Conservation (phyloP, 768 basidiomycete genomes). For the Trametes cingulata region DNA sequence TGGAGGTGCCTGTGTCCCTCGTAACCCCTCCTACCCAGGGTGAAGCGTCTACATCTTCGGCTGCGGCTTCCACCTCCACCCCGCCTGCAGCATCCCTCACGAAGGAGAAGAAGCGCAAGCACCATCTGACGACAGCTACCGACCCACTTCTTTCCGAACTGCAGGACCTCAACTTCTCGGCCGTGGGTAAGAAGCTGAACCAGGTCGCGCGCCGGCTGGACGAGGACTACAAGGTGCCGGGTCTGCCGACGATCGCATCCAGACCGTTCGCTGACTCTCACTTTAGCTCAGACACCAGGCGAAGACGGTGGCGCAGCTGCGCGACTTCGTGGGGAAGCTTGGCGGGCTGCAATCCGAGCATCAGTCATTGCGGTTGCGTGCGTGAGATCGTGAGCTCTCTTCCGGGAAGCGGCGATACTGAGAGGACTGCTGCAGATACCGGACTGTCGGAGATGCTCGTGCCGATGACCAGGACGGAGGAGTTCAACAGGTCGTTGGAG, state of each 20-base stretch:
- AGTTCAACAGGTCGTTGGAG: constrained; percentile 91
- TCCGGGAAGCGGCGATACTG: constrained; percentile 9
- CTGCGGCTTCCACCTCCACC: constrained; percentile 41
- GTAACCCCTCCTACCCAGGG: constrained; percentile 52
- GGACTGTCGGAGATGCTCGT: constrained; percentile 91
- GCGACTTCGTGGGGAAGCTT: constrained; percentile 93
- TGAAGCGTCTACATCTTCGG: constrained; percentile 31
- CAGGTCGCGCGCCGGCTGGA: constrained; percentile 82
- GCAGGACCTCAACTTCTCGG: constrained; percentile 89
- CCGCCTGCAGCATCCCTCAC: constrained; percentile 49
- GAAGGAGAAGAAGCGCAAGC: constrained; percentile 87
- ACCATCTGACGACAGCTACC: constrained; percentile 73
- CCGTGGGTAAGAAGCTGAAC: constrained; percentile 81
- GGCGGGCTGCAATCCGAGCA: constrained; percentile 93
- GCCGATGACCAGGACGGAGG: constrained; percentile 78
- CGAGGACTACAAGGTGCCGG: constrained; percentile 82
- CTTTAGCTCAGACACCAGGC: constrained; percentile 77
- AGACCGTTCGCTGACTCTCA: neutral
- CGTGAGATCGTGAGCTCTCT: constrained; percentile 35
- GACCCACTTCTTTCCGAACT: constrained; percentile 84
- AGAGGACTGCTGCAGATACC: constrained; percentile 61
- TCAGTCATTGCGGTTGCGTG: constrained; percentile 85
- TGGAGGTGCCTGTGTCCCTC: constrained; percentile 76
- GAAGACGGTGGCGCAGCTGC: constrained; percentile 87
- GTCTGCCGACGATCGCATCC: constrained; percentile 6